Base-by-base conservation (phyloP, 2,329 filamentous ascomycete species). In the Xylariaceae sp. region DNA sequence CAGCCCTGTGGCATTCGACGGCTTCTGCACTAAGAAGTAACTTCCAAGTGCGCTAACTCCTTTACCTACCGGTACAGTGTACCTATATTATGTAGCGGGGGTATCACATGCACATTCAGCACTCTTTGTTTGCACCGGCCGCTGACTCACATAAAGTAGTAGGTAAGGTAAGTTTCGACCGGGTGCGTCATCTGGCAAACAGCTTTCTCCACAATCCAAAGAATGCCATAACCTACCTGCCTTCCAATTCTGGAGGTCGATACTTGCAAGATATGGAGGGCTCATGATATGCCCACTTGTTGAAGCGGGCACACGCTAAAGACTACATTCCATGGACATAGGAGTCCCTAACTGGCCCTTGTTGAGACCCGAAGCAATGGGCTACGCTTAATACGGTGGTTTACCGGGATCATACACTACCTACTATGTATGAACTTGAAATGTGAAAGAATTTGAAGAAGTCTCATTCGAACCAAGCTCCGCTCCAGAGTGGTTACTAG, bases 131-230 rank as follows among this genome's bases (percentile, higher is more conserved):
- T 50, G 39, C 51, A 29, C 32, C 8, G 26, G 49, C 41, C 43
- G 47, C 47, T n/a, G n/a, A 45, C 49, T 26, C 26, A 26, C 4
- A 26, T 5, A 5, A 26, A 34, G 32, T 34, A 15, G 32, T 34
- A 43, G 41, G 41, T 41, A 41, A 41, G 39, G 39, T 26, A 29
- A 52, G 21, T 56, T 43, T 42, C 36, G 50, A 54, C 50, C 47
- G 52, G 45, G 43, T 58, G 56, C 53, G 53, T 58, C 56, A 58
- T 58, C 39, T 34, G 44, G 41, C 47, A 39, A 50, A 47, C 42
- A 44, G 32, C 41, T 49, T 10, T 32, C 42, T 47, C 41, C 32
- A 42, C 39, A 44, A 48, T 39, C 37, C 16, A 46, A 12, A 13
- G 32, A 32, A 26, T 30, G 32, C 6, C 26, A 15, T 44, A 29